phyloP scores from a whole-genome alignment of 345 rosid genomes.

The Schrenkiella parvula region DNA sequence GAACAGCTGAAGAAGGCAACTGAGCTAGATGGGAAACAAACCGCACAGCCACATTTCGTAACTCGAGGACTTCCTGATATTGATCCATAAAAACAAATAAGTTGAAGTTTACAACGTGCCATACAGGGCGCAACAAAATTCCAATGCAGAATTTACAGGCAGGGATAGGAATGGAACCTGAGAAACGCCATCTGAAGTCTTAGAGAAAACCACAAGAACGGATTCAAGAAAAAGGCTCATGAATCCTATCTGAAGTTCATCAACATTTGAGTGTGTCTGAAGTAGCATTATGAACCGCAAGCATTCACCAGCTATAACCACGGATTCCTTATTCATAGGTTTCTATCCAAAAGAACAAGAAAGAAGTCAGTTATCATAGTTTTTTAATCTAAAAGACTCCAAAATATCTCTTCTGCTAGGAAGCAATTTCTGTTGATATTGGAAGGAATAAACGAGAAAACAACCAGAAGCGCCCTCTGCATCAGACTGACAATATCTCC shows the following conservation, averaged over 20 bases:
- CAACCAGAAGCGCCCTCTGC: slow-evolving; percentile 60
- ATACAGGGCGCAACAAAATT: background rate
- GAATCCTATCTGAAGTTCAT: slow-evolving; percentile 57
- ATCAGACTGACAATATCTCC: slow-evolving; percentile 51
- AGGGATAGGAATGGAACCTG: slow-evolving; percentile 46
- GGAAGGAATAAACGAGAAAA: slow-evolving; percentile 11
- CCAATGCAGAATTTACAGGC: background rate
- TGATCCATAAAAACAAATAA: background rate
- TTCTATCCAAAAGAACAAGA: slow-evolving; percentile 45
- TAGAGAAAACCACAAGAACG: slow-evolving; percentile 63
- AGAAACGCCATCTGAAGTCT: slow-evolving; percentile 49
- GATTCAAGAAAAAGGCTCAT: slow-evolving; percentile 68
- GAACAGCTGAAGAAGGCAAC: slow-evolving; percentile 71
- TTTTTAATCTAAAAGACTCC: background rate
- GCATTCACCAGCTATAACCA: slow-evolving; percentile 69
- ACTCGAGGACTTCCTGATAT: slow-evolving; percentile 57
- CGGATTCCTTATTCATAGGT: slow-evolving; percentile 64
- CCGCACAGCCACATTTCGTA: slow-evolving; percentile 63
- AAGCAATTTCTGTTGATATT: background rate
- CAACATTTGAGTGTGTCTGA: slow-evolving; percentile 60
- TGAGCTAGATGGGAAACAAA: slow-evolving; percentile 87
- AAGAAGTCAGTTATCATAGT: slow-evolving; percentile 25
- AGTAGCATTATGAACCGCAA: slow-evolving; percentile 72
- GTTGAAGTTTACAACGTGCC: slow-evolving; percentile 9
- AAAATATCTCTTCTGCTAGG: background rate